These are phyloP conservation scores for Exophiala lecanii-corni DNA, from an alignment of 2,329 filamentous ascomycete genomes.

Conservation along the genomic window DNA sequence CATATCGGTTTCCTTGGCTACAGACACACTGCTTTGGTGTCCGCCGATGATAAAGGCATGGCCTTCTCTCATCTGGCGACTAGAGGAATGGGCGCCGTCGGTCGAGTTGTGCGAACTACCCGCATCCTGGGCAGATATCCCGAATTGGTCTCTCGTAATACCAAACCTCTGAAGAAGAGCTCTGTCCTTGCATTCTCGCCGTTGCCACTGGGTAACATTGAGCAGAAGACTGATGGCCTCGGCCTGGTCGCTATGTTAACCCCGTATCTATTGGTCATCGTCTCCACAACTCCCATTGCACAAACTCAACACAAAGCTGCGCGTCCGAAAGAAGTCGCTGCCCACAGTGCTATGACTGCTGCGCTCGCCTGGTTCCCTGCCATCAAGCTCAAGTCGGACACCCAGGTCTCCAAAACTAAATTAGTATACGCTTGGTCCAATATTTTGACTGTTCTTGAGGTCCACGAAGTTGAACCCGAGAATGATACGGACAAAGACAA, in stretches of 20 bases:
- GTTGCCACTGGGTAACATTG: conserved; percentile 87
- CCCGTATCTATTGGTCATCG: conserved; percentile 90
- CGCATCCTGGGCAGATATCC: conserved; percentile 90
- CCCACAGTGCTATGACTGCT: conserved; percentile 87
- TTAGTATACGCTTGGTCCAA: conserved; percentile 99
- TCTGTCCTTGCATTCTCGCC: conserved; percentile 90
- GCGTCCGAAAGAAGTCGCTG: conserved; percentile 82
- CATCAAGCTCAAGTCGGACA: conserved; percentile 79
- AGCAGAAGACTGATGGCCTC: conserved; percentile 79
- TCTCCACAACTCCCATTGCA: conserved; percentile 92
- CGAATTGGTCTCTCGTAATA: conserved; percentile 55
- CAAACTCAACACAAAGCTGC: conserved; percentile 94
- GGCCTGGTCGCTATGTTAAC: conserved; percentile 93
- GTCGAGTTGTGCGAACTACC: conserved; percentile 79
- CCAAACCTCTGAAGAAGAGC: conserved; percentile 78
- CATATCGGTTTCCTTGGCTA: conserved; percentile 95
- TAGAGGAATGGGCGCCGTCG: conserved; percentile 79
- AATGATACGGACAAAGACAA: conserved; percentile 66
- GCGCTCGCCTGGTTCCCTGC: conserved; percentile 97
- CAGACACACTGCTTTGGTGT: conserved; percentile 88
- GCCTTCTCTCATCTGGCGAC: conserved; percentile 96
- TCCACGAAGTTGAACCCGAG: conserved; percentile 62
- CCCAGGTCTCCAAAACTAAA: conserved; percentile 67
- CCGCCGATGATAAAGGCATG: conserved; percentile 92
- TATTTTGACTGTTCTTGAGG: conserved; percentile 85